Base-by-base conservation (phyloP, 805 yeast species). In the Torulaspora indica region DNA sequence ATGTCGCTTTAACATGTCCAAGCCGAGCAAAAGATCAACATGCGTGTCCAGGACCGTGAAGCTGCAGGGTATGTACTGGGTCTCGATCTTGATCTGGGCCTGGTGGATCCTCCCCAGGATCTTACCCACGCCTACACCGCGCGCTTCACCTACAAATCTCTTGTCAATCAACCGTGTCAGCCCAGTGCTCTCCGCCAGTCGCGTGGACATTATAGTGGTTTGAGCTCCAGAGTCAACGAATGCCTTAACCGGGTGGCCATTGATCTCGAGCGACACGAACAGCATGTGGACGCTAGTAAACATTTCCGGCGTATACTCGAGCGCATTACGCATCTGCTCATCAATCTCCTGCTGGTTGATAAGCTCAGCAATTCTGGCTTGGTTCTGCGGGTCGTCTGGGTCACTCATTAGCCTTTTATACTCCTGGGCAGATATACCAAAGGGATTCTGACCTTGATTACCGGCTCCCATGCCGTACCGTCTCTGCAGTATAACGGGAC, bases 171-270 rank as follows among this genome's bases (percentile, higher is more conserved):
- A 68, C 52, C 83, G 78, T 20, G 79, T 67, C 20, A 93, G 67
- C 1, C 85, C 85, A 47, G 90, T 78, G 38, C 71, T 68, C 49
- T 83, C 85, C 0, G 95, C 96, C 51, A 90, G 71, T 33, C 71
- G 69, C 1, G 95, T 85, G 25, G 89, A 80, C 58, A 93, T 78
- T 32, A 93, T 82, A 0, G 98, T 89, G 23, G 79, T 71, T 63
- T 89, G 96, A 0, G 99, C 98, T 2, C 99, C 98, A 0, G 97
- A 80, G 62, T 93, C 99, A 4, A 93, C 95, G 69, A 93, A 88
- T 0, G 98, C 98, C 61, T 86, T 86, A 2, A 89, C 83, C 17
- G 82, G 80, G 36, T 74, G 72, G 1, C 93, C 91, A 57, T 93
- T 90, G 29, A 91, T 82, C 52, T 78, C 82, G 32, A 88, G 73